A percentile compares a stretch with the other conserved stretches of the same genome.
These are phyloP conservation scores for Dendrobium nobile DNA, from an alignment of 106 monocot species.

Conservation along the genomic window DNA sequence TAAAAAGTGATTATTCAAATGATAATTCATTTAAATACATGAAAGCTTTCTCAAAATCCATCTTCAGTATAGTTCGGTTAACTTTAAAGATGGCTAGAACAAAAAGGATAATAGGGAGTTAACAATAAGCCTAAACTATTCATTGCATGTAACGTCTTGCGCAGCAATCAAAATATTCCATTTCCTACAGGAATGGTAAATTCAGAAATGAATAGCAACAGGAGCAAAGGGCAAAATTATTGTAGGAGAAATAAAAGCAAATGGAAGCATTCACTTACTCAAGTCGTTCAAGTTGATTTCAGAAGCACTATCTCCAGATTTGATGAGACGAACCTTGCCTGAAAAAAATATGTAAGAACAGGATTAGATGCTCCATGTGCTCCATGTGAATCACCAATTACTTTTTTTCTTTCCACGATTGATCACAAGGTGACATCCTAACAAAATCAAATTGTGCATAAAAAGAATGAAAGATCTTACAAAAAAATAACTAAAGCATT, in stretches of 20 bases:
- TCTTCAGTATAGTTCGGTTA: background rate
- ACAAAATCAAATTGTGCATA: too few relatives aligned
- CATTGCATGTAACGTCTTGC: background rate
- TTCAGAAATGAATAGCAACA: background rate
- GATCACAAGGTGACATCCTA: too few relatives aligned
- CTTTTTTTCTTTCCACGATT: background rate
- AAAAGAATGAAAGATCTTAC: too few relatives aligned
- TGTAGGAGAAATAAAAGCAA: background rate
- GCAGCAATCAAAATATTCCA: background rate
- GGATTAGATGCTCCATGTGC: background rate
- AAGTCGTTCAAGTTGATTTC: conserved; percentile 60
- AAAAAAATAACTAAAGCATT: too few relatives aligned
- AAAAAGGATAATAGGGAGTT: background rate
- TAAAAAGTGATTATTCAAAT: too few relatives aligned
- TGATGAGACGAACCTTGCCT: conserved; percentile 78
- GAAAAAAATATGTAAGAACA: background rate
- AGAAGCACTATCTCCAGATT: conserved; percentile 41
- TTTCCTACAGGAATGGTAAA: background rate
- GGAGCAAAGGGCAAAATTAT: background rate
- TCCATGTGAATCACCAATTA: background rate
- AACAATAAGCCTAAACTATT: background rate
- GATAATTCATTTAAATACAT: too few relatives aligned
- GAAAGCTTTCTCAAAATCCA: background rate
- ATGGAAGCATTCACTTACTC: conserved; percentile 24
- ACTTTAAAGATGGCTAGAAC: background rate